phyloP scores from a whole-genome alignment of 768 basidiomycete species.

The Mycena kentingensis region DNA sequence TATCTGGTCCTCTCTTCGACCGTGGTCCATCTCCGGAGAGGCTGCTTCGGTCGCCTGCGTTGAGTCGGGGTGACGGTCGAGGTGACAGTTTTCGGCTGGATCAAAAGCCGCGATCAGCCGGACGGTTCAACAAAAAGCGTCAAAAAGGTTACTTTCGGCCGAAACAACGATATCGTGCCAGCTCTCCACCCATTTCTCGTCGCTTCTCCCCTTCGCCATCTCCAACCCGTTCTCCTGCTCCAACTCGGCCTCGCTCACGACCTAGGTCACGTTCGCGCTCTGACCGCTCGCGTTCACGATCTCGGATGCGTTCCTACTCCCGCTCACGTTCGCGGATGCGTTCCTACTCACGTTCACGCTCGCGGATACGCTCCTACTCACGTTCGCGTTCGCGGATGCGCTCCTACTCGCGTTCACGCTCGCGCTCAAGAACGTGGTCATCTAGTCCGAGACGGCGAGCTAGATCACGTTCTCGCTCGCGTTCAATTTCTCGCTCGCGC shows the following conservation, averaged over 20 bases:
- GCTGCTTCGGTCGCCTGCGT: conserved; percentile 25
- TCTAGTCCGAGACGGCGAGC: not conserved
- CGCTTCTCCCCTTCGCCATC: too few relatives aligned
- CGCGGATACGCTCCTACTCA: conserved; percentile 9
- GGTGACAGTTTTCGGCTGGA: conserved; percentile 59
- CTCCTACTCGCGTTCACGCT: not conserved
- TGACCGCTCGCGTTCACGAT: conserved; percentile 26
- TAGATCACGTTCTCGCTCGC: not conserved
- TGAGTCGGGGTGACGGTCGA: conserved; percentile 43
- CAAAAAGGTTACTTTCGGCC: conserved; percentile 35
- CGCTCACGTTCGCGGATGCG: conserved; percentile 12
- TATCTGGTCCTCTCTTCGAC: conserved; percentile 30
- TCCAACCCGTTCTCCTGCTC: too few relatives aligned
- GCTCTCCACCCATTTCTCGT: conserved; percentile 5
- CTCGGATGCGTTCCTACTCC: conserved; percentile 4
- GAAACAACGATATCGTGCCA: conserved; percentile 6
- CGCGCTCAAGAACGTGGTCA: conserved; percentile 16
- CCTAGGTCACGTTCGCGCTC: conserved; percentile 32
- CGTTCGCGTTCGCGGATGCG: conserved; percentile 15
- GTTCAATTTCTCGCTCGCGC: conserved; percentile 22
- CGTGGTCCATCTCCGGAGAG: conserved; percentile 42
- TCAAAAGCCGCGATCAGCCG: conserved; percentile 42
- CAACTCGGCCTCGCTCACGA: conserved; percentile 4
- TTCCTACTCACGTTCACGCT: conserved; percentile 18
- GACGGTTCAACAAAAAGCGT: conserved; percentile 45